Percentiles rank a stretch among this genome's conserved stretches.
Evolutionary conservation across 1,284 basidiomycete genomes (phyloP).

Genomic region (Puccinia polysora): DNA sequence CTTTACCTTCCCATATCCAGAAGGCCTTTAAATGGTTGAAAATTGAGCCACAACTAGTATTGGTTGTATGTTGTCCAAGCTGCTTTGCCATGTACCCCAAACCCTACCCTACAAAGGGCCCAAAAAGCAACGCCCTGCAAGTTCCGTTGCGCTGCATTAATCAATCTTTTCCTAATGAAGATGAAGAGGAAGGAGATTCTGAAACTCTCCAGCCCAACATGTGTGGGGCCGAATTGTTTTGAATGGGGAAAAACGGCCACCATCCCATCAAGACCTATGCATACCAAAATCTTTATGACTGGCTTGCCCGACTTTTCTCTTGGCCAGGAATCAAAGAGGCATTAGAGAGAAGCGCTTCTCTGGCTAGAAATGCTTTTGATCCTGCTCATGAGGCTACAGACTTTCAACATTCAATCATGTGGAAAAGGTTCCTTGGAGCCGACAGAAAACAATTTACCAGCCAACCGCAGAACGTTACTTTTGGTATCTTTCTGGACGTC

Average conservation of each 20-base stretch:
- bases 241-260: not conserved
- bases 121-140: no score
- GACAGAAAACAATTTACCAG: constrained; percentile 23
- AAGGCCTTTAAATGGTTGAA: not conserved
- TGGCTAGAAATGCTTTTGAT: not conserved
- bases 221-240: not conserved
- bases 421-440: constrained; percentile 30
- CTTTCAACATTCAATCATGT: constrained; percentile 17
- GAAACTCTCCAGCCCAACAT: not conserved
- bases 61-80: no score
- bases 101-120: no score
- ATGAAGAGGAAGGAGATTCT: not conserved
- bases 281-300: constrained; percentile 29
- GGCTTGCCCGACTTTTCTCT: constrained; percentile 24
- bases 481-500: constrained; percentile 35
- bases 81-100: no score
- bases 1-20: not conserved
- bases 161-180: not conserved
- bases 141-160: constrained; percentile 1
- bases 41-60: not conserved
- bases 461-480: constrained; percentile 9
- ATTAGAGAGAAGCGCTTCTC: not conserved
- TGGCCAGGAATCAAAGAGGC: constrained; percentile 5
- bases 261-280: constrained; percentile 17
- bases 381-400: not conserved